phyloP scores from a whole-genome alignment of 345 rosid species.

The Physaria fendleri region DNA sequence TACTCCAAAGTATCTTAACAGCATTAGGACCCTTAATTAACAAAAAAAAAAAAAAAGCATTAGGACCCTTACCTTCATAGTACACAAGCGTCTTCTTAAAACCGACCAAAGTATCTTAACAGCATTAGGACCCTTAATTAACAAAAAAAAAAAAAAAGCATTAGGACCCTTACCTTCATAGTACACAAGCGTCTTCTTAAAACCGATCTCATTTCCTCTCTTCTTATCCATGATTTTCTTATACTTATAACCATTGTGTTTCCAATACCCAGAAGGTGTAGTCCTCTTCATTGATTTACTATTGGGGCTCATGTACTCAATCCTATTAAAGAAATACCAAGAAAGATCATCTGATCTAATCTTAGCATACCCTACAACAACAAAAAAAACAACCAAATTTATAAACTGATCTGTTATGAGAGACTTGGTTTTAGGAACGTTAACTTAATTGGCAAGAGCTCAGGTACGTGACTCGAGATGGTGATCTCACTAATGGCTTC shows the following conservation, averaged over 20 bases:
- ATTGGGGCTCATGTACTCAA: neutral
- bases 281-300: constrained; percentile 21
- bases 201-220: constrained; percentile 25
- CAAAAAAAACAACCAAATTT: neutral
- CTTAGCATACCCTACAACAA: constrained; percentile 9
- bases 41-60: too few species aligned
- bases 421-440: neutral
- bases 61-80: neutral
- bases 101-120: constrained; percentile 25
- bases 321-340: constrained; percentile 35
- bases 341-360: neutral
- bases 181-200: constrained; percentile 38
- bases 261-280: constrained; percentile 36
- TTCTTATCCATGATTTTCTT: constrained; percentile 7
- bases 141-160: too few species aligned
- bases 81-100: constrained; percentile 38
- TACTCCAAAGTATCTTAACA: constrained; percentile 5
- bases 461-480: constrained; percentile 21
- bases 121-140: too few species aligned
- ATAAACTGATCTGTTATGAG: neutral
- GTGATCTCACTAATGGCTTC: constrained; percentile 15
- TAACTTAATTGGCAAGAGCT: constrained; percentile 30
- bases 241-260: constrained; percentile 30
- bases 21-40: too few species aligned
- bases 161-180: neutral